A percentile compares a stretch with the other conserved stretches of the same genome.
phyloP scores from a whole-genome alignment of 2,329 filamentous ascomycete genomes.

The Penicillium corylophilum region DNA sequence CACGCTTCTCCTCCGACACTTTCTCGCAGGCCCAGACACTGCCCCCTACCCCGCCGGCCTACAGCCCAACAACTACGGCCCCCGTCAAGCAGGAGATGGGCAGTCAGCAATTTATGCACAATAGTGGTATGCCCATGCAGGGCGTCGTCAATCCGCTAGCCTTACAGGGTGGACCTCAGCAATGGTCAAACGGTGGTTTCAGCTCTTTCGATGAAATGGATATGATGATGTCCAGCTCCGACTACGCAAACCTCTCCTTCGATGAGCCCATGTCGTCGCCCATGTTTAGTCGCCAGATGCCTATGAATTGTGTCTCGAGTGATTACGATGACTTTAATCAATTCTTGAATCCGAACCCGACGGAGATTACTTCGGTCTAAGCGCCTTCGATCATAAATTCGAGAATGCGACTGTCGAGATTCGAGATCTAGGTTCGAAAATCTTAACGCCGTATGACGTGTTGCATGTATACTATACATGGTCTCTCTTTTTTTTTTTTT shows the following conservation, averaged over 20 bases:
- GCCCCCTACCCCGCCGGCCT: conserved; percentile 43
- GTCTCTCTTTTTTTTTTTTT: conserved; percentile 12
- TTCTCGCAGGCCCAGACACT: conserved; percentile 31
- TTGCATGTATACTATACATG: conserved; percentile 37
- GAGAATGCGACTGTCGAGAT: no score
- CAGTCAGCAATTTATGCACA: conserved; percentile 17
- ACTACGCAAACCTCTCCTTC: conserved; percentile 33
- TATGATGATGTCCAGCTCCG: conserved; percentile 29
- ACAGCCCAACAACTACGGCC: conserved; percentile 34
- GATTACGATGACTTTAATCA: conserved; percentile 44
- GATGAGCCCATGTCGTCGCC: conserved; percentile 36
- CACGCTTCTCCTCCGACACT: conserved; percentile 31
- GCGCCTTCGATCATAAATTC: not conserved
- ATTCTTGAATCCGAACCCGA: conserved; percentile 40
- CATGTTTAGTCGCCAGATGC: conserved; percentile 37
- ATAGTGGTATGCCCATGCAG: conserved; percentile 31
- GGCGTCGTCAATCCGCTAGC: conserved; percentile 40
- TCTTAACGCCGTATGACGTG: conserved; percentile 32
- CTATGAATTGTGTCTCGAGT: conserved; percentile 35
- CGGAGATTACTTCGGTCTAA: conserved; percentile 40
- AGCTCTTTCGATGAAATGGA: conserved; percentile 36
- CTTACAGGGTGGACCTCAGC: conserved; percentile 30
- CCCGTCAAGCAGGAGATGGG: conserved; percentile 29
- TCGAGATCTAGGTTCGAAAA: no score
- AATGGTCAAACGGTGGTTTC: conserved; percentile 29